phyloP scores from a whole-genome alignment of 371 early-diverging fungal species.

The Mucor racemosus region DNA sequence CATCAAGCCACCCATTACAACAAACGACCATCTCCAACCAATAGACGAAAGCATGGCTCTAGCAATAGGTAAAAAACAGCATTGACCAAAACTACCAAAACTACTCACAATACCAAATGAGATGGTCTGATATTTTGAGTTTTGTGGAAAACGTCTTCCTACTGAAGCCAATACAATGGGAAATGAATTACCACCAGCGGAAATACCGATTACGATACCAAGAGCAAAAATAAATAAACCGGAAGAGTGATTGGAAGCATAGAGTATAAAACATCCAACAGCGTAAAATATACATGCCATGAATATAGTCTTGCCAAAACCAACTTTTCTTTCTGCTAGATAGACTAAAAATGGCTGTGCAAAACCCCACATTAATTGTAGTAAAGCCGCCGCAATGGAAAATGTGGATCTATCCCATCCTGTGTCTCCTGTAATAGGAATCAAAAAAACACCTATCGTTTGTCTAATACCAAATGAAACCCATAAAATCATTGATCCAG shows the following conservation, averaged over 20 bases:
- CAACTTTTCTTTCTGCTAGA: conserved; percentile 34
- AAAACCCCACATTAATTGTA: conserved; percentile 40
- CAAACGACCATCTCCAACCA: conserved; percentile 34
- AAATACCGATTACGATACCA: conserved; percentile 37
- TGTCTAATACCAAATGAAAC: conserved; percentile 41
- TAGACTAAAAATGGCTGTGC: conserved; percentile 38
- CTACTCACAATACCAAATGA: conserved; percentile 43
- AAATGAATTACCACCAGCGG: conserved; percentile 39
- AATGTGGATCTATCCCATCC: conserved; percentile 40
- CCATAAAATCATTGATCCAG: conserved; percentile 34
- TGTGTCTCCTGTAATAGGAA: conserved; percentile 34
- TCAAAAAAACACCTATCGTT: conserved; percentile 34
- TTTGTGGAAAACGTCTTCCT: conserved; percentile 36
- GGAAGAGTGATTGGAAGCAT: conserved; percentile 26
- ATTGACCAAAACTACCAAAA: conserved; percentile 46
- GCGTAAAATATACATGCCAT: conserved; percentile 28
- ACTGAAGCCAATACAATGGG: conserved; percentile 35
- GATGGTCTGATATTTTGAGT: conserved; percentile 32
- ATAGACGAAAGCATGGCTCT: conserved; percentile 26
- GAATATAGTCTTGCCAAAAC: conserved; percentile 40
- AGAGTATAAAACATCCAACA: conserved; percentile 33
- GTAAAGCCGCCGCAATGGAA: conserved; percentile 36
- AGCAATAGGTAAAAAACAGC: conserved; percentile 38
- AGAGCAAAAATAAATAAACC: conserved; percentile 37
- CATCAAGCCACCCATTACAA: conserved; percentile 31